Conservation (phyloP, 1,139 yeast species). For the Lipomyces yarrowii region DNA sequence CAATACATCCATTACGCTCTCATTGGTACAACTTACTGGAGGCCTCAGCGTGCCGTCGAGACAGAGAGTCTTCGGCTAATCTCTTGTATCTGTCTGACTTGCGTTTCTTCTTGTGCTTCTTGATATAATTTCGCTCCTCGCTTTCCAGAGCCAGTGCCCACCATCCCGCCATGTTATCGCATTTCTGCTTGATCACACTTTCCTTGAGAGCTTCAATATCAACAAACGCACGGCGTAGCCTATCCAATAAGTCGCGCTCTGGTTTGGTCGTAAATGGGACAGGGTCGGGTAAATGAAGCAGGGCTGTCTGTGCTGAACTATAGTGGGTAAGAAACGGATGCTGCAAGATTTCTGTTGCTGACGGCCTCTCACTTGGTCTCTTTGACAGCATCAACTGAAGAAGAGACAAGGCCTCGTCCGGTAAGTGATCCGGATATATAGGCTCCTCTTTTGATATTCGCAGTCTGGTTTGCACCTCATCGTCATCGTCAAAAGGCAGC, state of each 20-base stretch:
- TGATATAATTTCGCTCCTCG: conserved; percentile 48
- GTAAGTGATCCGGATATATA: conserved; percentile 49
- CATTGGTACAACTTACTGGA: neutral
- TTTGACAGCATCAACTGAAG: conserved; percentile 62
- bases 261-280: conserved; percentile 58
- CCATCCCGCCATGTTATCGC: conserved; percentile 81
- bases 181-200: conserved; percentile 61
- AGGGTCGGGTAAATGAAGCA: conserved; percentile 47
- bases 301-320: conserved; percentile 50
- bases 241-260: conserved; percentile 68
- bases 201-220: conserved; percentile 65
- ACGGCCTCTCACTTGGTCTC: conserved; percentile 66
- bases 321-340: conserved; percentile 62
- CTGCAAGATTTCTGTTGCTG: conserved; percentile 59
- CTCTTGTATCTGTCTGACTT: conserved; percentile 12
- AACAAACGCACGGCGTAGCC: conserved; percentile 64
- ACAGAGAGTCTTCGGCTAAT: conserved; percentile 10
- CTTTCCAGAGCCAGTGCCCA: conserved; percentile 75
- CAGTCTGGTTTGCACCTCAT: conserved; percentile 61
- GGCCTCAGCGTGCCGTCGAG: conserved; percentile 1
- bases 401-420: conserved; percentile 54
- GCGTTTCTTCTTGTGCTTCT: conserved; percentile 40
- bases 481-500: conserved; percentile 89
- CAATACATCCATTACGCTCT: neutral
- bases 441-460: conserved; percentile 73